phyloP scores from a whole-genome alignment of 371 early-diverging fungal genomes.

The Mortierella sp. region DNA sequence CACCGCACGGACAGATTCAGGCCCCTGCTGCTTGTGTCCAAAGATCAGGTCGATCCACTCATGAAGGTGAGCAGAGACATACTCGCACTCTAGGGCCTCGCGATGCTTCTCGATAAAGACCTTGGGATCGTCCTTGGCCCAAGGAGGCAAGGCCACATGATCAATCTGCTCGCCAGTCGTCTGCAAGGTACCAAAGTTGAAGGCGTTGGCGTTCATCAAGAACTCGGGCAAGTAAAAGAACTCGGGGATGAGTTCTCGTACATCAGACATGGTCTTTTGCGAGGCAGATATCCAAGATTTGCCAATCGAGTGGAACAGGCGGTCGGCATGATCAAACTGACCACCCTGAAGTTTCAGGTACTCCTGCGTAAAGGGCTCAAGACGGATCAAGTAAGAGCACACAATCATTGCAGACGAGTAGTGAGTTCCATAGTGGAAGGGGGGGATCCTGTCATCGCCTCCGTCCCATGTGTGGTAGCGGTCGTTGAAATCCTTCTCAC shows the following conservation, averaged over 20 bases:
- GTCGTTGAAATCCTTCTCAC: slow-evolving; percentile 68
- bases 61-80: slow-evolving; percentile 87
- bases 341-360: slow-evolving; percentile 86
- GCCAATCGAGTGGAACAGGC: slow-evolving; percentile 76
- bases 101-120: slow-evolving; percentile 91
- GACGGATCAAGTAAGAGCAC: slow-evolving; percentile 84
- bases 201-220: slow-evolving; percentile 85
- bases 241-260: slow-evolving; percentile 91
- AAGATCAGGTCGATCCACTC: slow-evolving; percentile 94
- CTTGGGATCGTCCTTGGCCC: slow-evolving; percentile 89
- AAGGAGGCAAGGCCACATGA: slow-evolving; percentile 85
- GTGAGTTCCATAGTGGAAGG: slow-evolving; percentile 93
- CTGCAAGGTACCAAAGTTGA: slow-evolving; percentile 82
- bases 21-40: slow-evolving; percentile 91
- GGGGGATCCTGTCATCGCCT: slow-evolving; percentile 78
- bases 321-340: slow-evolving; percentile 90
- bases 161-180: slow-evolving; percentile 82
- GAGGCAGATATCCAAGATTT: slow-evolving; percentile 80
- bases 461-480: slow-evolving; percentile 65
- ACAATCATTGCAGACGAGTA: slow-evolving; percentile 92
- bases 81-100: slow-evolving; percentile 92
- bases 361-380: slow-evolving; percentile 90
- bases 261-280: slow-evolving; percentile 84
- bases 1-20: slow-evolving; percentile 82
- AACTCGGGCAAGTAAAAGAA: slow-evolving; percentile 93